Conservation (phyloP, 2,329 filamentous ascomycete species). For the Esteya vermicola region DNA sequence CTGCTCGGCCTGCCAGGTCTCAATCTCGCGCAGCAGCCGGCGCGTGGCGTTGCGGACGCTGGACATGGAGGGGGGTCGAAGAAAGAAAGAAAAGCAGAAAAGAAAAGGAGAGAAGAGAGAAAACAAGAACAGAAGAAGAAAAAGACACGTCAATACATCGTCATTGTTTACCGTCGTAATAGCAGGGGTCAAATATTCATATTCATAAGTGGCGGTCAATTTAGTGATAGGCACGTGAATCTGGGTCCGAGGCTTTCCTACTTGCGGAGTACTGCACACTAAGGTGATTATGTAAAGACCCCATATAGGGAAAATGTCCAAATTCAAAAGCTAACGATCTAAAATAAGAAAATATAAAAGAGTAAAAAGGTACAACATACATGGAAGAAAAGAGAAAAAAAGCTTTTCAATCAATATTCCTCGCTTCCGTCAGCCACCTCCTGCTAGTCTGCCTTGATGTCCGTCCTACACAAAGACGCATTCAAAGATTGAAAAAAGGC, state of each 20-base stretch:
- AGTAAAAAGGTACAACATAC: conserved; percentile 1
- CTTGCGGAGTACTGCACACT: too few relatives aligned
- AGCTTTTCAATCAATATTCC: too few relatives aligned
- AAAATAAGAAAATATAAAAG: not conserved
- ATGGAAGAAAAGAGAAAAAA: conserved; percentile 2
- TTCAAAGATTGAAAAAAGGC: too few relatives aligned
- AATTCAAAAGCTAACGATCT: not conserved
- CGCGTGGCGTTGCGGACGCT: conserved; percentile 35
- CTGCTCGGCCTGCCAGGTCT: conserved; percentile 33
- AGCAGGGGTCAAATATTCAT: too few relatives aligned
- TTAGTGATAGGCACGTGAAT: too few relatives aligned
- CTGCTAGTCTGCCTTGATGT: not conserved
- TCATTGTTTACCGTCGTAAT: too few relatives aligned
- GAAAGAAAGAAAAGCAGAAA: not conserved
- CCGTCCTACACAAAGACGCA: not conserved
- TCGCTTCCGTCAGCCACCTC: conserved; percentile 1
- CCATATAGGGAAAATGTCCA: too few relatives aligned
- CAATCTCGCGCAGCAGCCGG: conserved; percentile 44
- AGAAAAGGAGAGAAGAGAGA: not conserved
- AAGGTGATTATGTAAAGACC: too few relatives aligned
- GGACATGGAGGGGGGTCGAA: conserved; percentile 8
- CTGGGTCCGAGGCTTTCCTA: too few relatives aligned
- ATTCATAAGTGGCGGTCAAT: too few relatives aligned
- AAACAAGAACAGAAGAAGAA: too few relatives aligned
- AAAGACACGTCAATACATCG: too few relatives aligned